Evolutionary conservation across 805 yeast genomes (phyloP), one percentile per base, ranked within the genome.

Genomic region (Cyberlindnera suaveolens): DNA sequence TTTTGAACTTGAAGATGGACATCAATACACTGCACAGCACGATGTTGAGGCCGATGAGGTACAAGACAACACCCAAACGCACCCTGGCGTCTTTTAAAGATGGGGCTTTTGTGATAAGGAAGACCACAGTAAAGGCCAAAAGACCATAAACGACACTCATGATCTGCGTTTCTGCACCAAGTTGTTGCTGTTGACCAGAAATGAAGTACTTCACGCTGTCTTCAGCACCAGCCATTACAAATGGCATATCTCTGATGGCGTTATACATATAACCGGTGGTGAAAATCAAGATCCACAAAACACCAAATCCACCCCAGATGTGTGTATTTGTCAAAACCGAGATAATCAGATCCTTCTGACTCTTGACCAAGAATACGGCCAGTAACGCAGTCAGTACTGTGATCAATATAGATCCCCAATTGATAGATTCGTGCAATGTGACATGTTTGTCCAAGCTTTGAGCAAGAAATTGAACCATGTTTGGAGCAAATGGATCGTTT

Each of bases 191-290:
- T 55, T 85, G 89, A 31, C 88, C 88, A 5, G 71, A 68, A 3
- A 60, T 48, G 36, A 78, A 68, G 58, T 77, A 82, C 34, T 52
- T 70, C 14, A 65, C 56, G 8, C 53, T 53, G 18, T 73, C 74
- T 35, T 58, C 51, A 8, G 50, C 56, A 19, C 59, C 63, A 30
- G 67, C 71, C 50, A 73, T 72, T 34, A 82, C 69, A 58, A 82
- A 85, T 37, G 65, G 74, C 20, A 68, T 61, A 32, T 75, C 75
- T 63, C 97, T 78, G 49, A 93, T 93, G 52, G 77, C 75, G 62
- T 88, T 90, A 74, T 80, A 93, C 99, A 93, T 93, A 66, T 89
- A 85, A 15, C 99, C 99, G 7, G 91, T 71, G 38, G 77, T 79
- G 70, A 90, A 85, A 52, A 89, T 66, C 46, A 90, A 67, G 31